Base-by-base conservation (phyloP, 2,329 filamentous ascomycete genomes). In the Colletotrichum sp. region DNA sequence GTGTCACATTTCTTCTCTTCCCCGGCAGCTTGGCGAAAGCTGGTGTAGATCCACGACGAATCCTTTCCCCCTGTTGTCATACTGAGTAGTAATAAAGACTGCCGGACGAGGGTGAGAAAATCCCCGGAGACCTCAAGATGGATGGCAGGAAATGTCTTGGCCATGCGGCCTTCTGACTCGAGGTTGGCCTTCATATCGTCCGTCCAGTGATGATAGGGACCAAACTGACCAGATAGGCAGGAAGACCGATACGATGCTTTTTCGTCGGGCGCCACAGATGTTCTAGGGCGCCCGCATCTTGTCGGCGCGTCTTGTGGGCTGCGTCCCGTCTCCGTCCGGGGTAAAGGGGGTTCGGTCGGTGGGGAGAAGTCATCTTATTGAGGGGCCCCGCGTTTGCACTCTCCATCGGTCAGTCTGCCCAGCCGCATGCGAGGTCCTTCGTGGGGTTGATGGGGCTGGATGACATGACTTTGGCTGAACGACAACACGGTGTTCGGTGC, bases 91-190 rank as follows among this genome's bases (percentile, higher is more conserved):
- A 52, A 24, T 28, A 10, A 36, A 67, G 34, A 69, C 70, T 76
- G 48, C 70, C 64, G 64, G 58, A 36, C 58, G 34, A 68, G 64
- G 70, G 38, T 65, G 32, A 57, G 34, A 36, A 38, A 64, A 73
- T 28, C 58, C 15, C 58, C 70, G 58, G 70, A 38, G 4, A 34
- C 60, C 58, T 70, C 58, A 52, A 8, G 60, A 65, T 65, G 66
- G 28, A 57, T 36, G 32, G 43, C 21, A 26, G 66, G 21, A 43
- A 34, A 26, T 26, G 9, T 65, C 74, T 76, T 76, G 74, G 74
- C 70, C 18, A 65, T 73, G 74, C 65, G 65, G 28, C 58, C 36
- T 68, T 60, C 67, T 76, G 74, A 76, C 64, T 76, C 74, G 74
- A 60, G 38, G 36, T 18, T 8, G 13, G 15, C 12, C 24, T 30